Base-by-base conservation (phyloP, 805 yeast species). In the Candida nitratophila region DNA sequence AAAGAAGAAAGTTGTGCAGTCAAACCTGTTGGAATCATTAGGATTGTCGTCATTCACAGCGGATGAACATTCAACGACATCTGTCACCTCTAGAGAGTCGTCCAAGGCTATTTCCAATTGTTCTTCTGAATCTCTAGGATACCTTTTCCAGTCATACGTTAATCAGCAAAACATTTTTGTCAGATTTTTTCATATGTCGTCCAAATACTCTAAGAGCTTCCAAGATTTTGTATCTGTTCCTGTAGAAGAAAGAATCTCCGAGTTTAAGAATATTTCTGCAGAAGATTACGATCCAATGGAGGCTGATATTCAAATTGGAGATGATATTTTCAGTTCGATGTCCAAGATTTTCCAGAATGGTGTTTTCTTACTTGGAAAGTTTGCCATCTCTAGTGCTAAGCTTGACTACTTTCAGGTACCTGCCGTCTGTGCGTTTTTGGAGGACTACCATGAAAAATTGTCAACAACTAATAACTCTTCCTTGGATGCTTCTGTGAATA, bases 391-490 rank as follows among this genome's bases (percentile, higher is more conserved):
- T 40, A 41, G 60, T 33, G 44, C 74, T 50, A 56, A 72, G 60
- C 51, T 57, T 15, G 65, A 68, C 33, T 63, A 65, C 33, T 55
- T 72, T 11, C 67, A 70, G 29, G 60, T 66, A 15, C 77, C 81
- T 1, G 61, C 68, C 3, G 51, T 76, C 1, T 48, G 73, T 39
- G 52, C 69, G 1, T 57, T 68, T 33, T 50, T 78, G 10, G 81
- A 79, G 46, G 52, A 61, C 22, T 59, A 65, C n/a, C 51, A 61
- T 6, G 53, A 52, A 21, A 55, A 52, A 11, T 55, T 69, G 17
- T 72, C 72, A 10, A 63, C 75, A 9, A 68, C 82, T 1, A 76
- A 77, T 56, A 89, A 83, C 55, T 96, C 86, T 49, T 86, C 73
- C 51, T 63, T 74, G 19, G 65, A 75, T 46, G 69, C 72, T 34